phyloP scores from a whole-genome alignment of 148 eudicot species.

The Cornus controversa region DNA sequence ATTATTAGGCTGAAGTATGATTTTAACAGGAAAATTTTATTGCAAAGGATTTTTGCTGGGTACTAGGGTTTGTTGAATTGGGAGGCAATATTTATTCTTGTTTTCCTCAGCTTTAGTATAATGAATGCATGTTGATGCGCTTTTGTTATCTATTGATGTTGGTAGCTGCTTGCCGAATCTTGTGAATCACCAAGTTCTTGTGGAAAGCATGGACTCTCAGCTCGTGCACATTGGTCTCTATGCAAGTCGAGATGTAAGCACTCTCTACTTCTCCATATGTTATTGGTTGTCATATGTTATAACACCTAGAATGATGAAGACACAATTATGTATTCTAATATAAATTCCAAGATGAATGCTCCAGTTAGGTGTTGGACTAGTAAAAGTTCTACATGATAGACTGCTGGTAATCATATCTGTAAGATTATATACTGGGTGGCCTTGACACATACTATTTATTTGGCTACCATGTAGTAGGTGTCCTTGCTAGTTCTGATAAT shows the following conservation, averaged over 20 bases:
- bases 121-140: not conserved
- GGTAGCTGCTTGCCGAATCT: constrained; percentile 95
- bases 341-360: not conserved
- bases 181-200: constrained; percentile 74
- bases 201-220: constrained; percentile 86
- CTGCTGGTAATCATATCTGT: not conserved
- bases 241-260: constrained; percentile 84
- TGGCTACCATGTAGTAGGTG: not conserved
- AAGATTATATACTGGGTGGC: not conserved
- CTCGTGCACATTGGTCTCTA: constrained; percentile 82
- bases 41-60: not conserved
- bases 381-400: too few species aligned
- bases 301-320: not conserved
- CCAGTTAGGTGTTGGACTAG: too few species aligned
- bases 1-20: not conserved
- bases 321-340: not conserved
- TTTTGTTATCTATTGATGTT: not conserved
- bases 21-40: too few species aligned
- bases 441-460: not conserved
- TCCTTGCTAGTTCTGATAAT: not conserved
- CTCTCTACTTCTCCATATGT: constrained; percentile 6
- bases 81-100: not conserved
- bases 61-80: not conserved
- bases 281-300: not conserved
- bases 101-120: not conserved